phyloP scores from a whole-genome alignment of 2,329 filamentous ascomycete species.

The Pestalotiopsis sp. region DNA sequence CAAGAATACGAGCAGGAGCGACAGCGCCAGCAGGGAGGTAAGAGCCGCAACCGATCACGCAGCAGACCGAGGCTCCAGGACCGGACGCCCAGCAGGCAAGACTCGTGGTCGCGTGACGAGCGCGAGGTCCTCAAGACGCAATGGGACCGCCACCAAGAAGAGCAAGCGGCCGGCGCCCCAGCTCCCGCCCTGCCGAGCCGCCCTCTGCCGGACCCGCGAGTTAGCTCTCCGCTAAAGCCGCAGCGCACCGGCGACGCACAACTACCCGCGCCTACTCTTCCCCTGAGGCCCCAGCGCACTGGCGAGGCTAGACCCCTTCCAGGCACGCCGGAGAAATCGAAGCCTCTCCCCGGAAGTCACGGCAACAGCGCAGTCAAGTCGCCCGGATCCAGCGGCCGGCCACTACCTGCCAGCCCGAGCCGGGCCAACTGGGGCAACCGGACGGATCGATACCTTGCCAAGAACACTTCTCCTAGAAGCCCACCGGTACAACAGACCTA shows the following conservation, averaged over 20 bases:
- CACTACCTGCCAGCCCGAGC: constrained; percentile 33
- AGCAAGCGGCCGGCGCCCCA: constrained; percentile 26
- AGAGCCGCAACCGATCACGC: constrained; percentile 42
- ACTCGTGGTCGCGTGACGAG: constrained; percentile 68
- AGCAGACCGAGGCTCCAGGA: constrained; percentile 48
- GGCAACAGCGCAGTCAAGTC: constrained; percentile 18
- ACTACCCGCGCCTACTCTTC: constrained; percentile 18
- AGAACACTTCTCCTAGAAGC: constrained; percentile 52
- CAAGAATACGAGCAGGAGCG: constrained; percentile 63
- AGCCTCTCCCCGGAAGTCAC: constrained; percentile 30
- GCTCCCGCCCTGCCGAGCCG: constrained; percentile 34
- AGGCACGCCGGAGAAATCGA: constrained; percentile 38
- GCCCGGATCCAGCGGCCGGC: constrained; percentile 25
- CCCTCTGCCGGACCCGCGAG: constrained; percentile 43
- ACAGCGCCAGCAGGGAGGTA: constrained; percentile 45
- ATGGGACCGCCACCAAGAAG: constrained; percentile 45
- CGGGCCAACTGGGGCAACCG: constrained; percentile 30
- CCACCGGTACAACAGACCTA: constrained; percentile 50
- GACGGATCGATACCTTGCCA: constrained; percentile 60
- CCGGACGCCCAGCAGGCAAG: constrained; percentile 58
- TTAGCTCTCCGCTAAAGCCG: constrained; percentile 29
- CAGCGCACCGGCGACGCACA: constrained; percentile 27
- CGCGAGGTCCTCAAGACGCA: constrained; percentile 64
- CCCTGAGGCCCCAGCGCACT: constrained; percentile 40
- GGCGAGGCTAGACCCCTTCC: constrained; percentile 55